These are phyloP conservation scores for Penicillium taxi DNA, from an alignment of 495 filamentous ascomycete genomes.

Conservation along the genomic window DNA sequence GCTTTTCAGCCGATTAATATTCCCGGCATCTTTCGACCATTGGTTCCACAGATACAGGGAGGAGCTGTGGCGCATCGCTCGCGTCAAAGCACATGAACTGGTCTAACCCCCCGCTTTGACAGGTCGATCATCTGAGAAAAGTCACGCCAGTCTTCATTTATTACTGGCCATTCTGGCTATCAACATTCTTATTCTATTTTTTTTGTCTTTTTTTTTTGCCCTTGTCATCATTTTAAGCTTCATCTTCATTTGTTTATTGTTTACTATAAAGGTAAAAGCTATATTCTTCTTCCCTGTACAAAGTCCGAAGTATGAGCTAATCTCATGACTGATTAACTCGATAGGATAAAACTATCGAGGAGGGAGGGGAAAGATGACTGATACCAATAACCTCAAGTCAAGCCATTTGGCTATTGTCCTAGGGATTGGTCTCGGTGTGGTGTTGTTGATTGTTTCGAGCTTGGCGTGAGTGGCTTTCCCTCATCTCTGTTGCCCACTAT, in stretches of 20 bases:
- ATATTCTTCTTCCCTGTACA: background rate
- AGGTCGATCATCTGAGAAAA: constrained; percentile 15
- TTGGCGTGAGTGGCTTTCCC: constrained; percentile 22
- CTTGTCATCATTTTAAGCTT: too few species aligned
- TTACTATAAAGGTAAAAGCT: too few species aligned
- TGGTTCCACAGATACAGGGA: constrained; percentile 9
- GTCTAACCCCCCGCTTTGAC: constrained; percentile 21
- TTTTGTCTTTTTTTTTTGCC: too few species aligned
- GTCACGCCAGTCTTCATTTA: background rate
- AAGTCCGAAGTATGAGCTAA: background rate
- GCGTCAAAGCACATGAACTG: too few species aligned
- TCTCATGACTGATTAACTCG: constrained; percentile 6
- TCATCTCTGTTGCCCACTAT: too few species aligned
- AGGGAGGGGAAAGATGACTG: constrained; percentile 9
- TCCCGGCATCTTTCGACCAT: constrained; percentile 12
- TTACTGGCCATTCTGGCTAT: too few species aligned
- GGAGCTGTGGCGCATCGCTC: background rate
- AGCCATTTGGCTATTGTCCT: constrained; percentile 34
- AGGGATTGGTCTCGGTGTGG: constrained; percentile 34
- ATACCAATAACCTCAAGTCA: constrained; percentile 16
- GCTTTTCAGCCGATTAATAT: constrained; percentile 21
- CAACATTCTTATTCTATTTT: too few species aligned
- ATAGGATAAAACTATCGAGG: constrained; percentile 8
- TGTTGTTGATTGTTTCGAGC: constrained; percentile 30
- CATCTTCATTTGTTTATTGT: too few species aligned